These are phyloP conservation scores for Linderniella brevidens DNA, from an alignment of 257 asterid species.

Conservation along the genomic window DNA sequence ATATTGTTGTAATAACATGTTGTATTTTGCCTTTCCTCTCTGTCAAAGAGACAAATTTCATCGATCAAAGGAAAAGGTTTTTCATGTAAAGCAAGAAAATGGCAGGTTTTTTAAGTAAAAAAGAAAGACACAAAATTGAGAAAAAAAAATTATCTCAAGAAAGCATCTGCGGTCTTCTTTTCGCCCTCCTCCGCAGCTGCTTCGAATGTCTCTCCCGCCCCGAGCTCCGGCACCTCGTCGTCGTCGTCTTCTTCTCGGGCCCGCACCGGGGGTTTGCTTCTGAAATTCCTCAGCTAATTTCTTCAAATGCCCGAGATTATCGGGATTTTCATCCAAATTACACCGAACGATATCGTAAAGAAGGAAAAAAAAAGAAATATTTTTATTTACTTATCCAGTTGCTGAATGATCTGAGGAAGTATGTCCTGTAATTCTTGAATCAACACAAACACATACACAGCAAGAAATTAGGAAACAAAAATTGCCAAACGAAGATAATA, in stretches of 20 bases:
- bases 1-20: no score
- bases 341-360: not conserved
- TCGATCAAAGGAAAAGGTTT: no score
- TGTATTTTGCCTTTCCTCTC: no score
- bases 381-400: conserved; percentile 17
- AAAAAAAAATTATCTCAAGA: not conserved
- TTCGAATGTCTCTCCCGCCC: conserved; percentile 57
- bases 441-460: not conserved
- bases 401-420: conserved; percentile 25
- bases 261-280: conserved; percentile 42
- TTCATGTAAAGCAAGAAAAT: no score
- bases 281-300: conserved; percentile 73
- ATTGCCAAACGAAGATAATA: not conserved
- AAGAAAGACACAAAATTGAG: no score
- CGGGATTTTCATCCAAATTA: conserved; percentile 15
- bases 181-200: conserved; percentile 55
- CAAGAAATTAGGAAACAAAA: not conserved
- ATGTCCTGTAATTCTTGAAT: conserved; percentile 40
- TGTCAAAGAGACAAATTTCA: no score
- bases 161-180: conserved; percentile 21
- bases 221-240: conserved; percentile 70
- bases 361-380: not conserved
- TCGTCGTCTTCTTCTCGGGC: conserved; percentile 31
- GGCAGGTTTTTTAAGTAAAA: no score
- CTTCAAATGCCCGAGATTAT: conserved; percentile 68